A percentile compares a stretch with the other conserved stretches of the same genome.
Conservation (phyloP, 2,329 filamentous ascomycete genomes). For the Fusarium pseudonygamai region DNA sequence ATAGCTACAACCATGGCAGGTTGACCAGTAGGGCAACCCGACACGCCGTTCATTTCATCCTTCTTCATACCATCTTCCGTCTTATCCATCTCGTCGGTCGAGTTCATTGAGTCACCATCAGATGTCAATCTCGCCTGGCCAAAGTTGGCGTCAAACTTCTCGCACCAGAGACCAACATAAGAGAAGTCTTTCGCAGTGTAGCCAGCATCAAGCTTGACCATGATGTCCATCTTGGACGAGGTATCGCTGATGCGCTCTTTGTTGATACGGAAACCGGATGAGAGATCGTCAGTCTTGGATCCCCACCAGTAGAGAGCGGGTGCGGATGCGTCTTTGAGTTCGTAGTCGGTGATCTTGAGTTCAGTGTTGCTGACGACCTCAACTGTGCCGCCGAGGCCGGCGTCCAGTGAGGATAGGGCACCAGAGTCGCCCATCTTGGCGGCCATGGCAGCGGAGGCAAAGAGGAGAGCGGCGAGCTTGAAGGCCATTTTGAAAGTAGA, state of each 20-base stretch:
- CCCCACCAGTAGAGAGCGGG: slow-evolving; percentile 6
- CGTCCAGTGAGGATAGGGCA: background rate
- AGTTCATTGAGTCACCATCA: background rate
- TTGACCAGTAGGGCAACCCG: background rate
- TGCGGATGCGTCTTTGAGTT: background rate
- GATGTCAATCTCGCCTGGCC: background rate
- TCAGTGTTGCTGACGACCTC: background rate
- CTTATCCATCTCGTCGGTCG: background rate
- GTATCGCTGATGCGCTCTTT: background rate
- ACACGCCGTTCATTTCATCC: background rate
- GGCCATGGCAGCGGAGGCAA: background rate
- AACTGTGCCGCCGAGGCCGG: background rate
- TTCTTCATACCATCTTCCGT: background rate
- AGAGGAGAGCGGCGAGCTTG: background rate
- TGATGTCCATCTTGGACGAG: background rate
- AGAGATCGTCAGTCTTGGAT: background rate
- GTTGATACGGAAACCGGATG: background rate
- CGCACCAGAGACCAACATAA: background rate
- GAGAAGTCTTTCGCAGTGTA: background rate
- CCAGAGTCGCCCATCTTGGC: background rate
- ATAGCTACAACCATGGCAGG: background rate
- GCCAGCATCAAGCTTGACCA: background rate
- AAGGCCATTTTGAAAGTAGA: background rate
- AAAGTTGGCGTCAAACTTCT: background rate
- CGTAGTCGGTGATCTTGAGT: background rate